Evolutionary conservation across 2,329 filamentous ascomycete genomes (phyloP), one percentile per base, ranked within the genome.

Genomic region (Lachnellula willkommii): DNA sequence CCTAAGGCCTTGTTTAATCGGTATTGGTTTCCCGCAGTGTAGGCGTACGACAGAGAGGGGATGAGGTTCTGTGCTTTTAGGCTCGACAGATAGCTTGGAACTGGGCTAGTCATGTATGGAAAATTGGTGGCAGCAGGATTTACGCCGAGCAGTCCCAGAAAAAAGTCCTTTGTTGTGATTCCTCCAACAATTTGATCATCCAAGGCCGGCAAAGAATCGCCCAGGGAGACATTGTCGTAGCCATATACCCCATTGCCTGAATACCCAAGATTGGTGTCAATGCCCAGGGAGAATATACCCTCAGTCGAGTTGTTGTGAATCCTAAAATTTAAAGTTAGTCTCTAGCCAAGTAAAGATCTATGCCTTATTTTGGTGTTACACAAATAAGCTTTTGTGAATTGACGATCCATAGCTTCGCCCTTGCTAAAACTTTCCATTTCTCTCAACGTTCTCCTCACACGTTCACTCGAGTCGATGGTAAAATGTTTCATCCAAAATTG

Each of bases 11-110:
- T 59, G 26, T 57, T 58, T 35, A 56, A 58, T 65, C 73, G 71
- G 54, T 75, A 75, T 47, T 66, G 67, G 20, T 71, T 72, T 2
- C 73, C 73, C 5, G 74, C 73, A 6, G 73, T 75, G 55, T 75
- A 75, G 50, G 72, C 73, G 69, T 73, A 76, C 50, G 72, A 74
- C 14, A 74, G 58, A 54, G 72, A 74, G 7, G 73, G 73, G 26
- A 74, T 75, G 17, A 65, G 53, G 4, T 67, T 65, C 35, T 72
- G 62, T 20, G 70, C 63, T 57, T 73, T 75, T 5, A 75, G 62
- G 0, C 66, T 69, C 6, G 68, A 68, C 46, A 75, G 60, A 39
- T 73, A 73, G 11, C 72, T 71, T 6, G 68, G 63, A 7, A 68
- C 55, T 4, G 56, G 57, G 28, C 48, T 47, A 24, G 48, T 57